Evolutionary conservation across 495 filamentous ascomycete species (phyloP).

Genomic region (Acidomyces sp.): DNA sequence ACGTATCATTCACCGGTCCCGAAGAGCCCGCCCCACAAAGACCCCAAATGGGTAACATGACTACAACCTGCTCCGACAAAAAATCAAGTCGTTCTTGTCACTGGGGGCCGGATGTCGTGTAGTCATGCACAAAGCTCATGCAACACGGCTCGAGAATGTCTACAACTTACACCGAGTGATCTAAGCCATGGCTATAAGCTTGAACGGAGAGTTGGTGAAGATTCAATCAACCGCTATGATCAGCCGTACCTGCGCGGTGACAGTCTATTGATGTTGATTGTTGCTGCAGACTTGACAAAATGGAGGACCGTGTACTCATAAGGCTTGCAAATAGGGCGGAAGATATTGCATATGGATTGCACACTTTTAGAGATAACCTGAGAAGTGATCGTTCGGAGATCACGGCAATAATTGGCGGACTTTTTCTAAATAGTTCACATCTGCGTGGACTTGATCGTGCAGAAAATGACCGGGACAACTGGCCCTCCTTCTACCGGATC

Average conservation of each 20-base stretch:
- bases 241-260: not conserved
- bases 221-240: not conserved
- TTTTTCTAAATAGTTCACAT: constrained; percentile 40
- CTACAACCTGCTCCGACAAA: no score
- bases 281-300: not conserved
- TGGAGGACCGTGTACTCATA: constrained; percentile 35
- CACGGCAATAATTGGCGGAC: constrained; percentile 39
- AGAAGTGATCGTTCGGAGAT: constrained; percentile 43
- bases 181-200: no score
- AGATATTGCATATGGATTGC: constrained; percentile 41
- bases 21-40: no score
- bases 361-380: constrained; percentile 38
- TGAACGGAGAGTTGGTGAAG: not conserved
- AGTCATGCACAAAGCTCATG: no score
- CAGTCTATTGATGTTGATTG: not conserved
- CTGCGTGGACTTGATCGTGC: constrained; percentile 36
- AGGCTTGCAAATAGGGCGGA: constrained; percentile 38
- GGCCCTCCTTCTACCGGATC: constrained; percentile 19
- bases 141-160: no score
- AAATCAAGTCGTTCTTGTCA: no score
- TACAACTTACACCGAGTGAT: no score
- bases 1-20: no score
- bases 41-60: no score
- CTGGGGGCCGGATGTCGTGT: no score
- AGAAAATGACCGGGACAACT: constrained; percentile 8